Evolutionary conservation across 306 rosid species (phyloP).

Genomic region (Clitoria ternatea): DNA sequence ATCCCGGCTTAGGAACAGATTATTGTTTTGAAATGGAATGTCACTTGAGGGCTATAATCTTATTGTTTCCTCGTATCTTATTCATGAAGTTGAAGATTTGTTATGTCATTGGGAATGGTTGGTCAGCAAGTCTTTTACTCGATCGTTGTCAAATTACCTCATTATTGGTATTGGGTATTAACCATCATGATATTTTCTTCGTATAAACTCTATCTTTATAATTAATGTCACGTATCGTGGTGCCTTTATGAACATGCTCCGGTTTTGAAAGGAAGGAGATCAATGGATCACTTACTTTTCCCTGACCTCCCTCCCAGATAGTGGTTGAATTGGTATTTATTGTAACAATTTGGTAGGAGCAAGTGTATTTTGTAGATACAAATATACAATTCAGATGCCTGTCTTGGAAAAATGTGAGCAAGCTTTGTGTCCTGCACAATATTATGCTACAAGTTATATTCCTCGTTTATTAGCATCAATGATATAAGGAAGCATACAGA

Average conservation of each 20-base stretch:
- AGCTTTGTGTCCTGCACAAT: neutral
- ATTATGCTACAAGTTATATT: conserved; percentile 1
- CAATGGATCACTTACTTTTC: too few species aligned
- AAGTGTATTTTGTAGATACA: neutral
- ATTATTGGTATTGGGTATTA: neutral
- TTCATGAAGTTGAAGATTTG: neutral
- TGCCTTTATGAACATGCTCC: neutral
- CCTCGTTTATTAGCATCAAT: neutral
- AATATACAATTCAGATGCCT: neutral
- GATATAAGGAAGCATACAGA: neutral
- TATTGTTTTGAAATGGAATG: neutral
- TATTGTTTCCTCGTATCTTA: neutral
- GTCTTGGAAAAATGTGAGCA: neutral
- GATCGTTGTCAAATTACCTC: neutral
- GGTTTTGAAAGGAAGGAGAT: neutral
- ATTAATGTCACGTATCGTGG: neutral
- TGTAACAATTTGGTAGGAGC: neutral
- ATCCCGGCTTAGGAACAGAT: neutral
- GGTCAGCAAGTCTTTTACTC: neutral
- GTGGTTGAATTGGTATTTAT: neutral
- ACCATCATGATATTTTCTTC: neutral
- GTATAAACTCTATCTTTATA: neutral
- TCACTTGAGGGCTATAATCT: too few species aligned
- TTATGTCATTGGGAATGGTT: too few species aligned
- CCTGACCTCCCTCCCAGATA: neutral